phyloP scores from a whole-genome alignment of 192 early-diverging fungal species.

The Backusella australiensis region DNA sequence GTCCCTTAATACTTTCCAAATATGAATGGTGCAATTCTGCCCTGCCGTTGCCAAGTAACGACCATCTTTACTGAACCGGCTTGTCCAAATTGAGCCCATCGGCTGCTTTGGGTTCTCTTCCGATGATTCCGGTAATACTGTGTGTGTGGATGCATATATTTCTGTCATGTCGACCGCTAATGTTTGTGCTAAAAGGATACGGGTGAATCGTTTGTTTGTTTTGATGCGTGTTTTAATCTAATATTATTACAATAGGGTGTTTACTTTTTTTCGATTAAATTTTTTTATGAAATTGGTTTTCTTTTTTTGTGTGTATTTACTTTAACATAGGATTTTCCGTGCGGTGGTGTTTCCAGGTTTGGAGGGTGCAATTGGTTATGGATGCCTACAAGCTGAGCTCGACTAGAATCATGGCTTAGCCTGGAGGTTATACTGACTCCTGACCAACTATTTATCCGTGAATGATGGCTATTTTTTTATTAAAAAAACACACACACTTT shows the following conservation, averaged over 20 bases:
- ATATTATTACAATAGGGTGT: background rate
- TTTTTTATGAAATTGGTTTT: background rate
- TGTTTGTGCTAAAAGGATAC: slow-evolving; percentile 26
- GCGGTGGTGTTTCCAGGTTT: slow-evolving; percentile 1
- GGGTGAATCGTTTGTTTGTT: slow-evolving; percentile 12
- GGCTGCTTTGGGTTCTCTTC: slow-evolving; percentile 6
- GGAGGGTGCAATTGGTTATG: slow-evolving; percentile 5
- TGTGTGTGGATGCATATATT: background rate
- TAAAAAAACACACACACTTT: background rate
- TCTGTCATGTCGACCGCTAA: slow-evolving; percentile 1
- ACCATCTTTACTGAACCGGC: slow-evolving; percentile 79
- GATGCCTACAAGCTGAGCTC: background rate
- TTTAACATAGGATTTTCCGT: slow-evolving; percentile 21
- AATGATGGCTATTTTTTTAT: background rate
- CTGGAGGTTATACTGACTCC: background rate
- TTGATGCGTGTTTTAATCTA: slow-evolving; percentile 32
- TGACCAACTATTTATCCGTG: slow-evolving; percentile 7
- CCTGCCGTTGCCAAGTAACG: slow-evolving; percentile 78
- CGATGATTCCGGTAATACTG: background rate
- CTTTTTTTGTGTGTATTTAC: slow-evolving; percentile 6
- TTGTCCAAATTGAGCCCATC: slow-evolving; percentile 60
- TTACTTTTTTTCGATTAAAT: background rate
- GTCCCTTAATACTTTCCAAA: slow-evolving; percentile 55
- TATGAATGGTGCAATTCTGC: slow-evolving; percentile 66
- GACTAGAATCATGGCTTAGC: background rate